Conservation (phyloP, 148 eudicot genomes). For the Dysphania ambrosioides region DNA sequence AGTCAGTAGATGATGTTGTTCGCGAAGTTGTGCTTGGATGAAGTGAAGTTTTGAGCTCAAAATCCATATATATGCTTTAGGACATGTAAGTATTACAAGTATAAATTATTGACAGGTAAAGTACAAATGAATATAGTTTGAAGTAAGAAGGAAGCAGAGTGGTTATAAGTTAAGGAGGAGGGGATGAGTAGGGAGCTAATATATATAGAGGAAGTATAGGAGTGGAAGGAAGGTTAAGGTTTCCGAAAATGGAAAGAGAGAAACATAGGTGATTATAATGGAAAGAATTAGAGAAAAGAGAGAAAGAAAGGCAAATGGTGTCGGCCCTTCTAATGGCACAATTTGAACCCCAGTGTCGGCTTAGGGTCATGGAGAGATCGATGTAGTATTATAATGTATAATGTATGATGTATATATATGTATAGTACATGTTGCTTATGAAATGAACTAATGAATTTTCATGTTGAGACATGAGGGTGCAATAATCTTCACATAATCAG, state of each 20-base stretch:
- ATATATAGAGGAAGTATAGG: slow-evolving; percentile 11
- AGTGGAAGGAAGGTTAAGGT: slow-evolving; percentile 10
- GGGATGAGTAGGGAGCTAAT: not conserved
- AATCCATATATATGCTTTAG: slow-evolving; percentile 40
- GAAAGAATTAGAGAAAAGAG: slow-evolving; percentile 17
- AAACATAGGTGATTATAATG: not conserved
- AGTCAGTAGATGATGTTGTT: slow-evolving; percentile 25
- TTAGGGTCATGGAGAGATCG: slow-evolving; percentile 5
- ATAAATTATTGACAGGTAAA: not conserved
- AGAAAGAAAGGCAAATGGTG: slow-evolving; percentile 40
- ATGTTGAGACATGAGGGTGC: slow-evolving; percentile 19
- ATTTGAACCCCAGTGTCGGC: slow-evolving; percentile 26
- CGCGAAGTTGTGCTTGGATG: not conserved
- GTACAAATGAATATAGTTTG: slow-evolving; percentile 1
- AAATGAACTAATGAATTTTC: no score
- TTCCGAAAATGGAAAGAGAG: slow-evolving; percentile 13
- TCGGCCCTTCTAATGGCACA: slow-evolving; percentile 42
- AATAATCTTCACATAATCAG: slow-evolving; percentile 10
- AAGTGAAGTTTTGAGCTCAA: slow-evolving; percentile 33
- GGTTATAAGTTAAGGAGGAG: not conserved
- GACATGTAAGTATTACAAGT: not conserved
- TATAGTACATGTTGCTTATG: no score
- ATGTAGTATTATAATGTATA: no score
- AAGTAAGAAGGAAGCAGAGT: slow-evolving; percentile 16
- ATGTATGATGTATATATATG: no score